Percentiles rank a stretch among this genome's conserved stretches.
These are phyloP conservation scores for Azolla pinnata DNA, from an alignment of 75 land plant species.

Conservation along the genomic window DNA sequence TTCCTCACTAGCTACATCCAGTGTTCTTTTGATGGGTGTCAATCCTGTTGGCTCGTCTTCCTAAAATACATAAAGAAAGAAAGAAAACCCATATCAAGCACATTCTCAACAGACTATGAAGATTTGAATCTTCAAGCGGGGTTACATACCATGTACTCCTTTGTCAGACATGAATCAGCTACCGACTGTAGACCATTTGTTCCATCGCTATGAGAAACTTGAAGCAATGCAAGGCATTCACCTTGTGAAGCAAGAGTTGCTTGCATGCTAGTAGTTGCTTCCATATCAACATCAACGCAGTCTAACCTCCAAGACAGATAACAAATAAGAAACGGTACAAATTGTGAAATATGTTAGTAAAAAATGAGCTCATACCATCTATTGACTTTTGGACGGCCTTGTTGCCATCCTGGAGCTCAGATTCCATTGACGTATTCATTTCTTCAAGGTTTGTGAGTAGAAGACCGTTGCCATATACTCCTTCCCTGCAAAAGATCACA, in stretches of 20 bases:
- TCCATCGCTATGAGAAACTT: background rate
- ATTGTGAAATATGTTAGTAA: background rate
- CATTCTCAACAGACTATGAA: background rate
- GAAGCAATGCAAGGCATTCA: background rate
- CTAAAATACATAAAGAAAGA: slow-evolving; percentile 1
- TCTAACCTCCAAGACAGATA: background rate
- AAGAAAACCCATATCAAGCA: too few species aligned
- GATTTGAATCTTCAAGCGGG: too few species aligned
- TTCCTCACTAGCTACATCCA: slow-evolving; percentile 14
- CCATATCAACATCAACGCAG: background rate
- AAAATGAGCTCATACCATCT: slow-evolving; percentile 38
- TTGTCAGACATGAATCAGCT: slow-evolving; percentile 11
- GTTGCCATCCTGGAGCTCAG: slow-evolving; percentile 48
- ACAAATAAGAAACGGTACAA: too few species aligned
- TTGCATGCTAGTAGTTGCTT: background rate
- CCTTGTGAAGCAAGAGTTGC: background rate
- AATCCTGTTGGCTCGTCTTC: slow-evolving; percentile 21
- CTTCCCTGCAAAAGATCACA: slow-evolving; percentile 34
- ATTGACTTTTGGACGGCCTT: slow-evolving; percentile 40
- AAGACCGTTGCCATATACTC: slow-evolving; percentile 46
- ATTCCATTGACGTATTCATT: slow-evolving; percentile 38
- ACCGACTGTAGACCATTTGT: background rate
- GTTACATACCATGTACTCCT: slow-evolving; percentile 17
- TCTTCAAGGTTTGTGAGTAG: slow-evolving; percentile 39
- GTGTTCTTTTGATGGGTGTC: slow-evolving; percentile 23